phyloP scores from a whole-genome alignment of 202 grass and related monocot genomes.

The Brachypodium distachyon region DNA sequence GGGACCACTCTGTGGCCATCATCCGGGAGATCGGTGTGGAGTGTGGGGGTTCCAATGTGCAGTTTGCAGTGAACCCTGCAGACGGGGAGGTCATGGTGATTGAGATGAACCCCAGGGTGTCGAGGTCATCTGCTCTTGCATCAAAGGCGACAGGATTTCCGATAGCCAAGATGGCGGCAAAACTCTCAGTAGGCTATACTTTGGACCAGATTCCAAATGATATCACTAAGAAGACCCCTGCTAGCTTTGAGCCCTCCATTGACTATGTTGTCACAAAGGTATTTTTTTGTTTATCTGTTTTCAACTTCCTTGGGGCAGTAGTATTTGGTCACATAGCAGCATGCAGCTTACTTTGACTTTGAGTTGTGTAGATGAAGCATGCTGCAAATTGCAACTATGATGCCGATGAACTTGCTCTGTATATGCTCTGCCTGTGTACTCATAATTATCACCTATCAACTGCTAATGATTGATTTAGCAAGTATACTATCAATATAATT shows the following conservation, averaged over 20 bases:
- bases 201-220: slow-evolving; percentile 97
- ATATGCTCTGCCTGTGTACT: neutral
- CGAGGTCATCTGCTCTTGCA: slow-evolving; percentile 83
- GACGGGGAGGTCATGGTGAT: slow-evolving; percentile 99
- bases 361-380: neutral
- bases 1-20: slow-evolving; percentile 77
- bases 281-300: neutral
- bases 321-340: neutral
- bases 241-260: slow-evolving; percentile 97
- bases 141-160: slow-evolving; percentile 93
- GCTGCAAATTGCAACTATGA: neutral
- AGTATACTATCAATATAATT: neutral
- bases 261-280: slow-evolving; percentile 99
- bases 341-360: neutral
- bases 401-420: neutral
- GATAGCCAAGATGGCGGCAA: slow-evolving; percentile 97
- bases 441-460: neutral
- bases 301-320: neutral
- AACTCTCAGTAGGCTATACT: slow-evolving; percentile 89
- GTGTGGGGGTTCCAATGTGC: slow-evolving; percentile 94
- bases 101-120: slow-evolving; percentile 99
- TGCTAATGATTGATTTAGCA: neutral
- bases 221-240: slow-evolving; percentile 99
- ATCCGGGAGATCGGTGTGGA: slow-evolving; percentile 98
- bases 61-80: slow-evolving; percentile 76